Conservation (phyloP, 2,329 filamentous ascomycete genomes). For the Claviceps humidiphila region DNA sequence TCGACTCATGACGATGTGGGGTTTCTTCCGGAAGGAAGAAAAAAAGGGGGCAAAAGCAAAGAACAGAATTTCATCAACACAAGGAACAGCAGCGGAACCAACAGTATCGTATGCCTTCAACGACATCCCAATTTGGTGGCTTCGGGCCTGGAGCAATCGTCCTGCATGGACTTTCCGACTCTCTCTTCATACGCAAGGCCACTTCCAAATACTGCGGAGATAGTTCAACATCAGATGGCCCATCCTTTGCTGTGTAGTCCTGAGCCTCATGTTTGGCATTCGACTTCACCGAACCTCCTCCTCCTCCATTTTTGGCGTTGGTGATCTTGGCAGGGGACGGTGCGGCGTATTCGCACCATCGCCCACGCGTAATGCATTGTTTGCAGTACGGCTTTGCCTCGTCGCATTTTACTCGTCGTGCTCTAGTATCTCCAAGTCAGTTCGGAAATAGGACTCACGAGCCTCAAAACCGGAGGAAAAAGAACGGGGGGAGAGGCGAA, state of each 20-base stretch:
- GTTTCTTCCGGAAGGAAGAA: neutral
- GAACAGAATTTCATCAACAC: neutral
- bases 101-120: constrained; percentile 3
- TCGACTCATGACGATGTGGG: too few species aligned
- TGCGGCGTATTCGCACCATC: constrained; percentile 3
- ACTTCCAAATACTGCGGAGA: neutral
- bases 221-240: neutral
- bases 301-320: neutral
- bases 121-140: constrained; percentile 3
- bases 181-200: neutral
- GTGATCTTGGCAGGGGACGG: neutral
- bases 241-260: neutral
- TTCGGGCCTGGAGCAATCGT: neutral
- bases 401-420: constrained; percentile 2
- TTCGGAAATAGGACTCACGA: too few species aligned
- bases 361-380: constrained; percentile 1
- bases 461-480: neutral
- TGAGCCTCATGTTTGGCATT: neutral
- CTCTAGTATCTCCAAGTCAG: neutral
- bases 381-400: constrained; percentile 4
- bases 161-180: neutral
- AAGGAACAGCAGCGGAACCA: neutral
- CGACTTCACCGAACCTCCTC: neutral
- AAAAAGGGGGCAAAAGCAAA: neutral
- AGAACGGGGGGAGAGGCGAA: too few species aligned